Conservation (phyloP, 176 grass and related monocot species). For the Musa troglodytarum region DNA sequence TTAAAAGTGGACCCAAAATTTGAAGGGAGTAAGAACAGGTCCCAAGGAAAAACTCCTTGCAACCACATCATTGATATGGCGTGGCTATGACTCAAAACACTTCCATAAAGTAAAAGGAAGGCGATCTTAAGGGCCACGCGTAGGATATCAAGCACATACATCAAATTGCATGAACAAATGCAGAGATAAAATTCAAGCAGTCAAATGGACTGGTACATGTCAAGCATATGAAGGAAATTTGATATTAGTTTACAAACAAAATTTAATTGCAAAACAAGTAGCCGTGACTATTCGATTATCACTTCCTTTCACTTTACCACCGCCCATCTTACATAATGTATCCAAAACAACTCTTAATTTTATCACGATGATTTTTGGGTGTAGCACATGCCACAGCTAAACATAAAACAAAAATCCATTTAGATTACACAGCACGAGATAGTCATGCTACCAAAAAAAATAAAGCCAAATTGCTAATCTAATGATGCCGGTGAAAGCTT, state of each 20-base stretch:
- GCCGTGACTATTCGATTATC: not conserved
- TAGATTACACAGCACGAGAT: not conserved
- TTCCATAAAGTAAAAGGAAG: slow-evolving; percentile 57
- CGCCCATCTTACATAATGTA: too few species aligned
- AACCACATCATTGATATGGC: slow-evolving; percentile 37
- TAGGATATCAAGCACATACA: not conserved
- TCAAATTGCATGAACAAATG: not conserved
- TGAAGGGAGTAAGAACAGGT: slow-evolving; percentile 30
- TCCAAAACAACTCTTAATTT: not conserved
- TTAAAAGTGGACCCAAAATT: slow-evolving; percentile 5
- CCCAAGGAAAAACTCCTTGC: slow-evolving; percentile 63
- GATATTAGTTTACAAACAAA: not conserved
- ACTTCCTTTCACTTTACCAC: too few species aligned
- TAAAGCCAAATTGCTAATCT: not conserved
- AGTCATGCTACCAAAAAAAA: not conserved
- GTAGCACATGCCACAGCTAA: not conserved
- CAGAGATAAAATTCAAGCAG: not conserved
- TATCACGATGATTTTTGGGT: not conserved
- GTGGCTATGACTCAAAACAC: slow-evolving; percentile 79
- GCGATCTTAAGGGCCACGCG: slow-evolving; percentile 75
- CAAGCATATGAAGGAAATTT: not conserved
- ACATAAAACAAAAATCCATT: not conserved
- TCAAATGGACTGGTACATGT: not conserved
- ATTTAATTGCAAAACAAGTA: not conserved
- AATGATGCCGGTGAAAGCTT: not conserved